These are phyloP conservation scores for Nicotiana attenuata DNA, from an alignment of 257 asterid species.

Conservation along the genomic window DNA sequence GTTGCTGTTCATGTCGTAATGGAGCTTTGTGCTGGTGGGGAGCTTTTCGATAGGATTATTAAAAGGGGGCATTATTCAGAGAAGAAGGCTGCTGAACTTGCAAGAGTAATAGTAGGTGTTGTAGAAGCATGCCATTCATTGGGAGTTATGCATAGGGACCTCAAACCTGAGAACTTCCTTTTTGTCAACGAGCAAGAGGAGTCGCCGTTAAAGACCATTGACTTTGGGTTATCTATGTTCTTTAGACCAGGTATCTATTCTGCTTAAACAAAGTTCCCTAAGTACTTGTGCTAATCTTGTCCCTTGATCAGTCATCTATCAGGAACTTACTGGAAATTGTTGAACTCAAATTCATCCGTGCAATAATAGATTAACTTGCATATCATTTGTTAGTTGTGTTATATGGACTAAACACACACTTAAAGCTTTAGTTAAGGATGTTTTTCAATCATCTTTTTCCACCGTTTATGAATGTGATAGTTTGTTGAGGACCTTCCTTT, in stretches of 20 bases:
- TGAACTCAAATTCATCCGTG: not conserved
- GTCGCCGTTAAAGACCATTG: slow-evolving; percentile 61
- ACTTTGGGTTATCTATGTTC: slow-evolving; percentile 74
- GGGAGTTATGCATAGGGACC: slow-evolving; percentile 87
- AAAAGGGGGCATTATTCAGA: slow-evolving; percentile 78
- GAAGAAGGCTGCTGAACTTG: slow-evolving; percentile 79
- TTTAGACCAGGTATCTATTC: slow-evolving; percentile 67
- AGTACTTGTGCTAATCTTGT: not conserved
- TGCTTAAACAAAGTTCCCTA: not conserved
- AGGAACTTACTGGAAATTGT: not conserved
- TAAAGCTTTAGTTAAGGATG: not conserved
- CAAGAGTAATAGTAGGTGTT: slow-evolving; percentile 71
- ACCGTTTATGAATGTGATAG: too few species aligned
- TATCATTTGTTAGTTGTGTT: not conserved
- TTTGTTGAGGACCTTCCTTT: too few species aligned
- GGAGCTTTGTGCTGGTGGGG: slow-evolving; percentile 88
- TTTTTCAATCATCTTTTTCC: not conserved
- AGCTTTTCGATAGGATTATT: slow-evolving; percentile 79
- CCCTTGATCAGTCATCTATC: not conserved
- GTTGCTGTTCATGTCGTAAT: slow-evolving; percentile 76
- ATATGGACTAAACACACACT: not conserved
- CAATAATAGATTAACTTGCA: not conserved
- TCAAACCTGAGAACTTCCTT: slow-evolving; percentile 85
- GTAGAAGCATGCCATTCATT: slow-evolving; percentile 80
- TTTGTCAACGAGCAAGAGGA: slow-evolving; percentile 62